Conservation (phyloP, 768 basidiomycete genomes). For the Hygrocybe punicea region DNA sequence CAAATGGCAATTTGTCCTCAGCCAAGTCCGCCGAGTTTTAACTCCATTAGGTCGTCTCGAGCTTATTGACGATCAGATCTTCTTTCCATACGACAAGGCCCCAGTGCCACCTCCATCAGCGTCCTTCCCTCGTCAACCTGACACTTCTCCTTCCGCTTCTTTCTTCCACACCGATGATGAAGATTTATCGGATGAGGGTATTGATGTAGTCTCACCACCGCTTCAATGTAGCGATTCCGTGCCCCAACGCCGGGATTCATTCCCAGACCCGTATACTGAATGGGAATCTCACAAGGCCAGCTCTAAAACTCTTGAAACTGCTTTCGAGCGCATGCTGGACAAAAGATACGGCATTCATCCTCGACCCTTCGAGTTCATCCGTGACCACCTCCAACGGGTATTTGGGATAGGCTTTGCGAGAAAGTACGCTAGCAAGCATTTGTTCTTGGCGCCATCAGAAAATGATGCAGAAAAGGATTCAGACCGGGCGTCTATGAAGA, state of each 20-base stretch:
- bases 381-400: constrained; percentile 40
- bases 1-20: constrained; percentile 57
- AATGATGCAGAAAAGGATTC: background rate
- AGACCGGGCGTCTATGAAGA: constrained; percentile 12
- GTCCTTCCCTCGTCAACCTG: constrained; percentile 21
- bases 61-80: constrained; percentile 67
- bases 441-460: constrained; percentile 54
- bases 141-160: background rate
- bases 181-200: background rate
- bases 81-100: constrained; percentile 53
- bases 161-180: constrained; percentile 19
- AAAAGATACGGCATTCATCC: constrained; percentile 50
- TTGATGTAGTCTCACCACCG: constrained; percentile 11
- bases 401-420: constrained; percentile 50
- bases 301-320: constrained; percentile 49
- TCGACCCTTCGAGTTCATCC: constrained; percentile 50
- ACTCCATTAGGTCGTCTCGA: constrained; percentile 62
- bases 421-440: constrained; percentile 47
- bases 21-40: constrained; percentile 62
- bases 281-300: constrained; percentile 42
- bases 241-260: constrained; percentile 7
- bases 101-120: constrained; percentile 22
- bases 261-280: constrained; percentile 17
- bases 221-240: background rate
- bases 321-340: constrained; percentile 59